Conservation (phyloP, 2,329 filamentous ascomycete genomes). For the Ascosphaera apis region DNA sequence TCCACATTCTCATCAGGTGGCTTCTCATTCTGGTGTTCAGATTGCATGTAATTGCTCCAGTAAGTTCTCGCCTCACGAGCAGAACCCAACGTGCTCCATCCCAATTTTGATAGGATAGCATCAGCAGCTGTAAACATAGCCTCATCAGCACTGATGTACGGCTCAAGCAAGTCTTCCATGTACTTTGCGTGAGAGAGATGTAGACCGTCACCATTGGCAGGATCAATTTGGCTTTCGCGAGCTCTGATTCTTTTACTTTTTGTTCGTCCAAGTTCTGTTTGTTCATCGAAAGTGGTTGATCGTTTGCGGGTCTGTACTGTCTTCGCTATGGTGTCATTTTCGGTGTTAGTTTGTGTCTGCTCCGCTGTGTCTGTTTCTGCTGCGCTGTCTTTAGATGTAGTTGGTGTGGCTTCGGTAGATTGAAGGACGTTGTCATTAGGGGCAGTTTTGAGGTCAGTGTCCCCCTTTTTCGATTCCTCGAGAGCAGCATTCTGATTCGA, state of each 20-base stretch:
- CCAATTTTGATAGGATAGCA: conserved; percentile 28
- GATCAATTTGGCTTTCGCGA: conserved; percentile 33
- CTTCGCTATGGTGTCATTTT: too few relatives aligned
- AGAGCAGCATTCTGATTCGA: too few relatives aligned
- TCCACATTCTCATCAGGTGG: conserved; percentile 6
- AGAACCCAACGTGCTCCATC: conserved; percentile 23
- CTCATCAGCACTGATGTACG: conserved; percentile 31
- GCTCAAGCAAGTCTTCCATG: conserved; percentile 30
- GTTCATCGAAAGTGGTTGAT: too few relatives aligned
- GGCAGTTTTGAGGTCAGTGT: too few relatives aligned
- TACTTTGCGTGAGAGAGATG: conserved; percentile 18
- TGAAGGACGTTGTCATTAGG: too few relatives aligned
- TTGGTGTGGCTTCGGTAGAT: too few relatives aligned
- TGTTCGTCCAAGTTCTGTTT: conserved; percentile 29
- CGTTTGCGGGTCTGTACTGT: too few relatives aligned
- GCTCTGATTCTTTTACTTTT: conserved; percentile 39
- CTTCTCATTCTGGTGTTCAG: conserved; percentile 6
- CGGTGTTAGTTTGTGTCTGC: too few relatives aligned
- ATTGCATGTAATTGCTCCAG: conserved; percentile 6
- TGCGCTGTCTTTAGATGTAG: too few relatives aligned
- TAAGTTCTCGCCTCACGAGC: conserved; percentile 16
- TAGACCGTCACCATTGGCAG: conserved; percentile 4
- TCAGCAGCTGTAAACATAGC: conserved; percentile 32
- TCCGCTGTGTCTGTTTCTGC: too few relatives aligned
- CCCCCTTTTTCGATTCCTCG: too few relatives aligned